Conservation (phyloP, 306 rosid species). For the Coriaria nepalensis region DNA sequence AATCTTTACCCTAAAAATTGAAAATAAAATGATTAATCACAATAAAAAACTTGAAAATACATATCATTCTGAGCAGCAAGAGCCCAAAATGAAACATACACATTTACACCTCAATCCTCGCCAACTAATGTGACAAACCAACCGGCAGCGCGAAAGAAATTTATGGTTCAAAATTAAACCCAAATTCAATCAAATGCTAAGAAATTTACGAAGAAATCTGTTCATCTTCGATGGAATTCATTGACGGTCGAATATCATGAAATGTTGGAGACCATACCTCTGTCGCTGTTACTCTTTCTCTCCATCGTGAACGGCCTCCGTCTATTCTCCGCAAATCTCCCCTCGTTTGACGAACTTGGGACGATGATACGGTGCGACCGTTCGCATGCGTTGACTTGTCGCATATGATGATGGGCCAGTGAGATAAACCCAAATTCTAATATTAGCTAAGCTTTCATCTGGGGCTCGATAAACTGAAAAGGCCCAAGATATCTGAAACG, state of each 20-base stretch:
- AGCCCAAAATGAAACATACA: too few relatives aligned
- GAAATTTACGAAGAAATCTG: neutral
- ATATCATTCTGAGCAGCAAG: too few relatives aligned
- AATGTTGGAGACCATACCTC: neutral
- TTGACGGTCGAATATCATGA: neutral
- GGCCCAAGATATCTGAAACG: too few relatives aligned
- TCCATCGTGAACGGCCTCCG: neutral
- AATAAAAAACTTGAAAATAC: too few relatives aligned
- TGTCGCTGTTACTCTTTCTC: neutral
- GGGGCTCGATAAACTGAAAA: too few relatives aligned
- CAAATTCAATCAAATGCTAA: neutral
- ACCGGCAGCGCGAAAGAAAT: neutral
- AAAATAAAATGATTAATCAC: neutral
- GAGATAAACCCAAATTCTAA: too few relatives aligned
- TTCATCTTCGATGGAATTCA: neutral
- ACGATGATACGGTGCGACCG: neutral
- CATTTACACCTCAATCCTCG: too few relatives aligned
- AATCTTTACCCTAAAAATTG: constrained; percentile 5
- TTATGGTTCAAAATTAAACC: neutral
- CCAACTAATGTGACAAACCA: neutral
- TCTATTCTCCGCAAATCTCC: neutral
- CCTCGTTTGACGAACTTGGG: neutral
- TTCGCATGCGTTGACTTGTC: neutral
- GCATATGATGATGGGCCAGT: too few relatives aligned
- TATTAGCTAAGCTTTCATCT: too few relatives aligned